Percentiles rank a stretch among this genome's conserved stretches.
Conservation (phyloP, 2,329 filamentous ascomycete species). For the Alternaria arborescens region DNA sequence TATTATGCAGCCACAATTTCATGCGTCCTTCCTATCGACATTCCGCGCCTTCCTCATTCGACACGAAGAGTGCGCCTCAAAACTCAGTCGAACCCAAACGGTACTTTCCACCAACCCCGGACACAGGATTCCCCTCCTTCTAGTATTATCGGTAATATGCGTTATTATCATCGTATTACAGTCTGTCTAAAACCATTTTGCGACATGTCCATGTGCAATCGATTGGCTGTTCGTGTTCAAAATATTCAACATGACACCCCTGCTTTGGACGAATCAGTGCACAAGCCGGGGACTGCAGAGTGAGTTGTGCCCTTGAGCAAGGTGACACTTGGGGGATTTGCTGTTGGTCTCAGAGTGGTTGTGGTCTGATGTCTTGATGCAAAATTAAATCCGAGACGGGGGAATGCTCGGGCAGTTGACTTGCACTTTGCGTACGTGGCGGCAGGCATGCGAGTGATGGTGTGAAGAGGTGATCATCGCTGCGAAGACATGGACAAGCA, state of each 20-base stretch:
- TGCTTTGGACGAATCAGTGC: slow-evolving; percentile 17
- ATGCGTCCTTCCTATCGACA: not conserved
- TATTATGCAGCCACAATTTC: slow-evolving; percentile 9
- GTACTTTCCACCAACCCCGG: slow-evolving; percentile 15
- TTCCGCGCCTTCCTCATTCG: slow-evolving; percentile 16
- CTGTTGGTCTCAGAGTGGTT: slow-evolving; percentile 7
- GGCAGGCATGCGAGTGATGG: slow-evolving; percentile 20
- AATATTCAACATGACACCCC: slow-evolving; percentile 16
- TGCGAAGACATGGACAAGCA: slow-evolving; percentile 16
- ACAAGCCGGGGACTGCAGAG: not conserved
- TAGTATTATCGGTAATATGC: slow-evolving; percentile 11
- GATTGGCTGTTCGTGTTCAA: slow-evolving; percentile 14
- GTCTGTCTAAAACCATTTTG: slow-evolving; percentile 9
- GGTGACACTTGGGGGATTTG: slow-evolving; percentile 9
- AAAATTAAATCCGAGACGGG: not conserved
- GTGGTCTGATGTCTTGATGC: slow-evolving; percentile 5
- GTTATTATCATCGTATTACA: slow-evolving; percentile 23
- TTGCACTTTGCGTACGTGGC: slow-evolving; percentile 16
- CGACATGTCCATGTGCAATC: slow-evolving; percentile 1
- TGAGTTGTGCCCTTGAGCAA: slow-evolving; percentile 14
- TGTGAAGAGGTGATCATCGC: slow-evolving; percentile 12
- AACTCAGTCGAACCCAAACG: slow-evolving; percentile 7
- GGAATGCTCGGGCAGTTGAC: slow-evolving; percentile 11
- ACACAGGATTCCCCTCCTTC: slow-evolving; percentile 11
- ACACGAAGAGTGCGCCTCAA: slow-evolving; percentile 5